phyloP scores from a whole-genome alignment of 1,284 basidiomycete genomes.

The Xerocomus amazonicus region DNA sequence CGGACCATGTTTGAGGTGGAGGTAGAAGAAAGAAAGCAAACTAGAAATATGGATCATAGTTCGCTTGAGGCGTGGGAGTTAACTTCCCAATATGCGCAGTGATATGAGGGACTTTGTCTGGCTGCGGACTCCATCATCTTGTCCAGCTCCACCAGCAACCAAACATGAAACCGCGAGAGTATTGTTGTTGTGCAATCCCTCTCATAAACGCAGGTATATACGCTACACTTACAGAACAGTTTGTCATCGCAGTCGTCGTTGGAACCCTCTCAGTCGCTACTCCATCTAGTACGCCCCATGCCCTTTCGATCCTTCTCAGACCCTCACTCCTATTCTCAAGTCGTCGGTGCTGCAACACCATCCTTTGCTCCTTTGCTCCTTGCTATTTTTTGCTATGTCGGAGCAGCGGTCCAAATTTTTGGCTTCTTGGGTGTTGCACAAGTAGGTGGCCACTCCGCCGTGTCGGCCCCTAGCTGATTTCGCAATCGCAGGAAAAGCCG shows the following conservation, averaged over 20 bases:
- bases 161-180: conserved; percentile 63
- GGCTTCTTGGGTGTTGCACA: conserved; percentile 80
- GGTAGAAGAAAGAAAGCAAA: conserved; percentile 1
- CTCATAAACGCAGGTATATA: conserved; percentile 87
- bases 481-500: conserved; percentile 62
- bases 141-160: not conserved
- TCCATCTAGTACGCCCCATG: conserved; percentile 58
- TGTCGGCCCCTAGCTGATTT: not conserved
- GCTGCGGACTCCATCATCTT: not conserved
- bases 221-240: conserved; percentile 72
- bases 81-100: conserved; percentile 7
- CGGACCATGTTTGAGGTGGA: conserved; percentile 40
- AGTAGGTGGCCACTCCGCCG: conserved; percentile 41
- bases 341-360: conserved; percentile 81
- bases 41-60: conserved; percentile 8
- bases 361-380: conserved; percentile 72
- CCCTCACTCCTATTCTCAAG: conserved; percentile 38
- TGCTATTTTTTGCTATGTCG: conserved; percentile 71
- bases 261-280: conserved; percentile 79
- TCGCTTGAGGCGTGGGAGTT: conserved; percentile 19
- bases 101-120: not conserved
- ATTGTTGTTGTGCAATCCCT: conserved; percentile 83
- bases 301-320: not conserved
- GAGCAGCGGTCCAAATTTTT: conserved; percentile 67
- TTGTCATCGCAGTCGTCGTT: conserved; percentile 63